These are phyloP conservation scores for Fusarium lyarnte DNA, from an alignment of 2,329 filamentous ascomycete species.

Conservation along the genomic window DNA sequence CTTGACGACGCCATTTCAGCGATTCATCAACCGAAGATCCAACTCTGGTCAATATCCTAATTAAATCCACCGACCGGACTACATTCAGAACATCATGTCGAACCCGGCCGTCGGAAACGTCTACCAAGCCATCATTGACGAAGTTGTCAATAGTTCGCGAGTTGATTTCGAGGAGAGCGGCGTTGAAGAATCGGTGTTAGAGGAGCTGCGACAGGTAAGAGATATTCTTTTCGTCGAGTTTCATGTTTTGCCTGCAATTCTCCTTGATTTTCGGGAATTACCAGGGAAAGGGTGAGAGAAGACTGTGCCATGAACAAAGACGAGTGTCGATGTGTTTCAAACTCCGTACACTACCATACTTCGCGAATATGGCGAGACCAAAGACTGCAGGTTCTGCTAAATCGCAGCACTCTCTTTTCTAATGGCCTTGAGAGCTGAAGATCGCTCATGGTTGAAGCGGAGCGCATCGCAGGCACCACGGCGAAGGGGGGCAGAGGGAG, in stretches of 20 bases:
- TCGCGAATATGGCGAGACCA: not conserved
- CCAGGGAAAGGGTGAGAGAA: constrained; percentile 45
- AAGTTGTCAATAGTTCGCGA: constrained; percentile 90
- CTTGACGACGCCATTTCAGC: constrained; percentile 13
- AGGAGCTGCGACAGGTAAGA: constrained; percentile 88
- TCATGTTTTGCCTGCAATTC: not conserved
- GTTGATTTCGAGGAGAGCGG: constrained; percentile 98
- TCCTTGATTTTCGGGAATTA: constrained; percentile 1
- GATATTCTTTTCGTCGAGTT: constrained; percentile 12
- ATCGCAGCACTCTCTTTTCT: not conserved
- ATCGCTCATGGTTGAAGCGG: constrained; percentile 13
- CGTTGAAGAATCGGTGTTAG: constrained; percentile 85
- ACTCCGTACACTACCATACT: not conserved
- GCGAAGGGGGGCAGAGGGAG: constrained; percentile 30
- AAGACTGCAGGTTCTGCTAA: not conserved
- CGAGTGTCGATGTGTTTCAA: constrained; percentile 19
- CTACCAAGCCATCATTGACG: constrained; percentile 80
- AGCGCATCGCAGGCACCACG: not conserved
- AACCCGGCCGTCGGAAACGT: constrained; percentile 75
- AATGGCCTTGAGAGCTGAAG: constrained; percentile 12
- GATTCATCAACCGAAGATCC: not conserved
- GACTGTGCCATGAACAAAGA: constrained; percentile 4
- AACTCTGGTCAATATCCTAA: not conserved
- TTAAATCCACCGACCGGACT: not conserved
- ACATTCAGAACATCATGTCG: constrained; percentile 55